Conservation (phyloP, 345 rosid genomes). For the Populus alba region DNA sequence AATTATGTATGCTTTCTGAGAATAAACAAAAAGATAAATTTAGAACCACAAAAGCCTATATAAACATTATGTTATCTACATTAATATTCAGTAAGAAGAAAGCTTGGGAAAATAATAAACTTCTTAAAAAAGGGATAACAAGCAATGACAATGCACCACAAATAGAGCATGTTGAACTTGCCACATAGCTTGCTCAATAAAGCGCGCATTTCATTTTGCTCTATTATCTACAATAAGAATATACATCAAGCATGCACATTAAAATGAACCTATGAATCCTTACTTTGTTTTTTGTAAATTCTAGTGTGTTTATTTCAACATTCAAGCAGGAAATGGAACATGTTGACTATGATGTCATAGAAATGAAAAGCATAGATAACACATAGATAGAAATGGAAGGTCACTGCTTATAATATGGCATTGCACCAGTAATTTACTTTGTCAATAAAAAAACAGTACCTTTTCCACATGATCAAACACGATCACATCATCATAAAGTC, state of each 20-base stretch:
- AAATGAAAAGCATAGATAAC: neutral
- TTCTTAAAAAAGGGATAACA: neutral
- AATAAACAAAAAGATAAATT: neutral
- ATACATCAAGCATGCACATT: too few relatives aligned
- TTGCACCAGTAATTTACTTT: neutral
- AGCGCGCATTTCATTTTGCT: too few relatives aligned
- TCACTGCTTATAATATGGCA: neutral
- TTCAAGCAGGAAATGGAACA: neutral
- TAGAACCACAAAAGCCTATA: neutral
- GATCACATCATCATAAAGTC: conserved; percentile 71
- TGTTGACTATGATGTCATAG: neutral
- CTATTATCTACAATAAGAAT: too few relatives aligned
- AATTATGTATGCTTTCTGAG: conserved; percentile 51
- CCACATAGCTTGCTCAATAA: too few relatives aligned
- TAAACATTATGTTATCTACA: neutral
- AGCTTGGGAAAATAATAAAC: neutral
- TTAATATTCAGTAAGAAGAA: neutral
- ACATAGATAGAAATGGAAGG: neutral
- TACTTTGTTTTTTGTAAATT: neutral
- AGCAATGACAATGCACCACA: neutral
- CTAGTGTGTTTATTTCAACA: neutral
- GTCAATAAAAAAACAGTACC: conserved; percentile 30
- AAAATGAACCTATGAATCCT: neutral
- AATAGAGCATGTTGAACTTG: too few relatives aligned
- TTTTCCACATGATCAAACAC: conserved; percentile 90